Percentiles rank a stretch among this genome's conserved stretches.
Evolutionary conservation across 129 eudicot species (phyloP).

Genomic region (Heracleum sosnowskyi): DNA sequence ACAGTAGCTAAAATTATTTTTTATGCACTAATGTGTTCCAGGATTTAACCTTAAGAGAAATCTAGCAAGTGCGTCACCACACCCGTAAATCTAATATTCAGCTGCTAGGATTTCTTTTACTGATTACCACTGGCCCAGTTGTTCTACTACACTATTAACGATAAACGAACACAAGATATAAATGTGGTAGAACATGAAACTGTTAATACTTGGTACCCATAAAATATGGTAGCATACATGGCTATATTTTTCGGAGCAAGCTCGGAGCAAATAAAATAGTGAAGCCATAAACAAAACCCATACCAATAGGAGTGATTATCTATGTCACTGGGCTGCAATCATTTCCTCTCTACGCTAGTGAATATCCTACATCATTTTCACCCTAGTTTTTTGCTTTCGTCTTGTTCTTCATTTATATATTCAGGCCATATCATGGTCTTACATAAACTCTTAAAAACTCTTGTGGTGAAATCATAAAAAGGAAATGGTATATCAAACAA

Average conservation of each 20-base stretch:
- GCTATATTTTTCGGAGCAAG: background rate
- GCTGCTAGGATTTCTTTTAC: background rate
- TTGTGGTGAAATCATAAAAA: background rate
- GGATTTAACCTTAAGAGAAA: background rate
- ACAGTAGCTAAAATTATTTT: background rate
- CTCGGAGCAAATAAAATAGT: background rate
- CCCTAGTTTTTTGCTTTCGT: background rate
- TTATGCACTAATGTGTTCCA: background rate
- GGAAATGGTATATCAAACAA: background rate
- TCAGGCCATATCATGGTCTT: background rate
- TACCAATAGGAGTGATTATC: background rate
- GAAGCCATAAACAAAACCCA: background rate
- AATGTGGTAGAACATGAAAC: background rate
- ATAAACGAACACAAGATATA: background rate
- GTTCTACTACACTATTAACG: background rate
- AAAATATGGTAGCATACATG: no score
- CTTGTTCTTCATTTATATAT: background rate
- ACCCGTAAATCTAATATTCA: background rate
- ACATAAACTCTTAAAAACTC: background rate
- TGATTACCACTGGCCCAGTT: background rate
- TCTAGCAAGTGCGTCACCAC: background rate
- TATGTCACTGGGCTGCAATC: no score
- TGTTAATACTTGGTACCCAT: background rate
- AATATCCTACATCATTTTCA: background rate
- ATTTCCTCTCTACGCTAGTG: background rate